phyloP scores from a whole-genome alignment of 1,284 basidiomycete genomes.

The Mycosarcoma maydis region DNA sequence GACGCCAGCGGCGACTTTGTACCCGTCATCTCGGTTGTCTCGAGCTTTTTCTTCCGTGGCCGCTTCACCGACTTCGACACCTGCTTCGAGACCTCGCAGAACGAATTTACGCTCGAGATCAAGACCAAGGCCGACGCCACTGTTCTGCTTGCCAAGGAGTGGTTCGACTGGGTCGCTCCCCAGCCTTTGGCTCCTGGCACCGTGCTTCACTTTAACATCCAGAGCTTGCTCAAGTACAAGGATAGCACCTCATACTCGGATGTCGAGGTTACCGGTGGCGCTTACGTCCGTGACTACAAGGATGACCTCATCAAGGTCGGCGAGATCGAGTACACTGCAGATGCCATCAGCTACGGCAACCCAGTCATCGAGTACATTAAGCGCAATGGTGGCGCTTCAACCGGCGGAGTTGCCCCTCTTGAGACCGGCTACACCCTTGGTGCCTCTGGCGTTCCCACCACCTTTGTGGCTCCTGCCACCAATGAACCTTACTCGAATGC shows the following conservation, averaged over 20 bases:
- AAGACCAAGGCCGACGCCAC: constrained; percentile 83
- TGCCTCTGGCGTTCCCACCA: constrained; percentile 38
- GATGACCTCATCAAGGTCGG: constrained; percentile 59
- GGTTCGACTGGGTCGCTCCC: constrained; percentile 91
- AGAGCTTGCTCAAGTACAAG: constrained; percentile 87
- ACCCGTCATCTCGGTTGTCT: constrained; percentile 95
- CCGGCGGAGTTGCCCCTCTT: constrained; percentile 77
- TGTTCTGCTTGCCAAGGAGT: constrained; percentile 93
- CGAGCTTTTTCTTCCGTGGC: constrained; percentile 96
- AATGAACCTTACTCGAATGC: constrained; percentile 95
- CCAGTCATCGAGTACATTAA: constrained; percentile 92
- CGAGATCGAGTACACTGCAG: constrained; percentile 56
- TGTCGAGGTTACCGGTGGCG: constrained; percentile 79
- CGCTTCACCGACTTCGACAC: constrained; percentile 91
- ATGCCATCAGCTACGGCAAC: constrained; percentile 72
- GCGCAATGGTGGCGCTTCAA: constrained; percentile 83
- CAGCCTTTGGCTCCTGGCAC: constrained; percentile 80
- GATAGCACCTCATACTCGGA: constrained; percentile 86
- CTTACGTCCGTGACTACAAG: constrained; percentile 59
- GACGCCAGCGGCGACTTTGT: constrained; percentile 73
- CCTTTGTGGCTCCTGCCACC: constrained; percentile 73
- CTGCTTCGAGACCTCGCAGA: constrained; percentile 86
- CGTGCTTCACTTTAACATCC: constrained; percentile 86
- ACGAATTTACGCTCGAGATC: constrained; percentile 85
- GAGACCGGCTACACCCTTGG: constrained; percentile 70